Evolutionary conservation across 2,329 filamentous ascomycete species (phyloP).

Genomic region (Tympanopsis confertula): DNA sequence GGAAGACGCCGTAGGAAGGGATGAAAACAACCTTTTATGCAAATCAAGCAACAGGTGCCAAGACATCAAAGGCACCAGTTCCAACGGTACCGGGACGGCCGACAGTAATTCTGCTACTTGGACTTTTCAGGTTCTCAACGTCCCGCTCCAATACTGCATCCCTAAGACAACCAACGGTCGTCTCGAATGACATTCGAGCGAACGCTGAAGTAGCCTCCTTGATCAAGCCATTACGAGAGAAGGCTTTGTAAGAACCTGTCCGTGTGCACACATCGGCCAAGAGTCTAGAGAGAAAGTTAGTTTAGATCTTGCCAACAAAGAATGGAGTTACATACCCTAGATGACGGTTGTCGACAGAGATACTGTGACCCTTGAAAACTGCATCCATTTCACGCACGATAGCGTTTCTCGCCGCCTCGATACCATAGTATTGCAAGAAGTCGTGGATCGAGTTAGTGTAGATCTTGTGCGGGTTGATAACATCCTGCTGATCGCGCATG

Average conservation of each 20-base stretch:
- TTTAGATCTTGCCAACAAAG: too few species aligned
- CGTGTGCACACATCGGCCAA: slow-evolving; percentile 99
- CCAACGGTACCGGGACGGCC: slow-evolving; percentile 73
- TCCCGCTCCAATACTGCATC: slow-evolving; percentile 86
- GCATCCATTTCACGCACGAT: slow-evolving; percentile 77
- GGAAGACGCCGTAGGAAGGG: too few species aligned
- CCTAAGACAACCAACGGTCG: slow-evolving; percentile 82
- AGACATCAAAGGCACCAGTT: slow-evolving; percentile 83
- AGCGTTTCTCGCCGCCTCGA: slow-evolving; percentile 78
- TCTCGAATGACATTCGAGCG: slow-evolving; percentile 99
- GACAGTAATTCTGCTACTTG: slow-evolving; percentile 78
- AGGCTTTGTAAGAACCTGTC: slow-evolving; percentile 76
- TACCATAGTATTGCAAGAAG: slow-evolving; percentile 76
- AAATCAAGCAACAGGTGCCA: slow-evolving; percentile 25
- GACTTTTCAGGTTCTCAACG: slow-evolving; percentile 75
- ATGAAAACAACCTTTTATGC: too few species aligned
- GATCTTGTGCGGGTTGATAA: slow-evolving; percentile 75
- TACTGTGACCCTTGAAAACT: slow-evolving; percentile 85
- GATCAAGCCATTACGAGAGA: slow-evolving; percentile 74
- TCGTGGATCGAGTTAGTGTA: slow-evolving; percentile 87
- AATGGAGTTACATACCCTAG: too few species aligned
- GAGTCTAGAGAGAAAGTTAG: too few species aligned
- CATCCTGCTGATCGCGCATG: slow-evolving; percentile 78
- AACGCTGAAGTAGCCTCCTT: slow-evolving; percentile 78
- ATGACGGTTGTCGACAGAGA: slow-evolving; percentile 82